These are phyloP conservation scores for Backusella psychrophila DNA, from an alignment of 192 early-diverging fungal species.

Conservation along the genomic window DNA sequence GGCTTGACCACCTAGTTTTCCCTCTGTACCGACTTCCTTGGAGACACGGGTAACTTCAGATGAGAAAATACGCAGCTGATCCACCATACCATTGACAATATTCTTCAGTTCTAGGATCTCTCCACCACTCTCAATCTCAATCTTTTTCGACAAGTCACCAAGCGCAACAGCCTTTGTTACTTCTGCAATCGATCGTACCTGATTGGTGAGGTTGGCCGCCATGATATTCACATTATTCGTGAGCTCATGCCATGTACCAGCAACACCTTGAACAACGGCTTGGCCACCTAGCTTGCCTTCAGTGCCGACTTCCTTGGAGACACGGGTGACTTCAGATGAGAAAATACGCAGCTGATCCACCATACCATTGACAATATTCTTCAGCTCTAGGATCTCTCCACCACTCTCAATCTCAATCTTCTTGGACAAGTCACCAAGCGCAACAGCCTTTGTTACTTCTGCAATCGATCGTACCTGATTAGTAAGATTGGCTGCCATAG, in stretches of 20 bases:
- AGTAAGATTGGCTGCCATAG: conserved; percentile 60
- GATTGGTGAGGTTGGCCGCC: conserved; percentile 55
- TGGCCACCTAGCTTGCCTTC: conserved; percentile 65
- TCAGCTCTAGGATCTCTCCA: no score
- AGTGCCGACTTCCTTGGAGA: conserved; percentile 71
- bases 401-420: no score
- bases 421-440: no score
- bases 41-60: conserved; percentile 62
- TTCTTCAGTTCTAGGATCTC: conserved; percentile 67
- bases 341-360: no score
- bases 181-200: conserved; percentile 57
- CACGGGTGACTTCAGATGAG: no score
- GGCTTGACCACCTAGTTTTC: conserved; percentile 69
- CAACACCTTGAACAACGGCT: conserved; percentile 53
- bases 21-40: conserved; percentile 60
- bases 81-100: conserved; percentile 70
- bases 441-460: no score
- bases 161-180: conserved; percentile 60
- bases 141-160: conserved; percentile 61
- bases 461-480: no score
- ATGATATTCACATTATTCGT: conserved; percentile 62
- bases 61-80: conserved; percentile 61
- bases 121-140: conserved; percentile 59
- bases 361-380: no score
- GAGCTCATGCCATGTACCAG: conserved; percentile 63